Evolutionary conservation across 805 yeast genomes (phyloP), one percentile per base, ranked within the genome.

Genomic region (Zygosaccharomyces pseudorouxii): DNA sequence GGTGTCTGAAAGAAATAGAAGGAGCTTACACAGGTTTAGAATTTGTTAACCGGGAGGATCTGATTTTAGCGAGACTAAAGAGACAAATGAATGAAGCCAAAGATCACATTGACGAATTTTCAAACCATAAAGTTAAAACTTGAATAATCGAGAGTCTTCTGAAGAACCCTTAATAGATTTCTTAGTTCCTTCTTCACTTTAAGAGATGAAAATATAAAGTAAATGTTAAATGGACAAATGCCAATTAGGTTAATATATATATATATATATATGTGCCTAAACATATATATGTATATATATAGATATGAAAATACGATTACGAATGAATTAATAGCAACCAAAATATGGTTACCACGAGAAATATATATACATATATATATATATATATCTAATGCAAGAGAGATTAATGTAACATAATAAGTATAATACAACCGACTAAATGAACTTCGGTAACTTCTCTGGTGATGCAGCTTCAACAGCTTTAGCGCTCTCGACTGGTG

Each of bases 381-480:
- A 38, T 27, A 23, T 20, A 25, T 19, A 11, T 18, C 22, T 18
- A 39, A 29, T 33, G 28, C 28, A 43, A 46, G 29, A 40, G 47
- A 43, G 45, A 37, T 42, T 39, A 45, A 45, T 47, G 16, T 48
- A 51, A 47, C 14, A 31, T 42, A 48, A 44, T 42, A 38, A 23
- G 16, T 41, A 43, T 52, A 54, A 45, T 52, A 47, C 50, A 53
- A 46, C 53, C 48, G 38, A 23, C 49, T 53, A 63, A 42, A 64
- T 51, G 47, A 65, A 69, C 50, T 70, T 71, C 60, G 76, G 63
- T 37, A 82, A 62, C 49, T 72, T 74, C 47, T 72, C 80, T 4
- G 86, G 86, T 1, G 87, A 86, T 33, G 80, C 81, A 7, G 79
- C 76, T 49, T 75, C 74, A 37, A 79, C 64, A 86, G 81, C 80